Conservation (phyloP, 305 asterid species). For the Rubia balearica region DNA sequence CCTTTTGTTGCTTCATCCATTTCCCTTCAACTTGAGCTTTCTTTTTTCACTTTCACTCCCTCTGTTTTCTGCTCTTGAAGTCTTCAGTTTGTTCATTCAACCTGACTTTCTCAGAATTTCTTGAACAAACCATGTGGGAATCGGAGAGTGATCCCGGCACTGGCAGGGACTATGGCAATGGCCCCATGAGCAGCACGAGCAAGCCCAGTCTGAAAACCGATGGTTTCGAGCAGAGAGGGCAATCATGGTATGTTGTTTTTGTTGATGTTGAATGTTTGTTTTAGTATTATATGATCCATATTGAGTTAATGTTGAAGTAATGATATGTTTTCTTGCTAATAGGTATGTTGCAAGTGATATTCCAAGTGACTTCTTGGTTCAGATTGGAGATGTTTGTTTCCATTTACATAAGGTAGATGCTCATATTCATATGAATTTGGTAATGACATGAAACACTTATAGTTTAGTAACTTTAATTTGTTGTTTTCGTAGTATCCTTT, state of each 20-base stretch:
- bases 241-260: constrained; percentile 48
- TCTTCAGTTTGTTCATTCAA: background rate
- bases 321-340: constrained; percentile 13
- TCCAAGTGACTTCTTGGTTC: constrained; percentile 78
- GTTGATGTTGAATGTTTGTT: too few relatives aligned
- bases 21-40: background rate
- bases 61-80: background rate
- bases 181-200: constrained; percentile 39
- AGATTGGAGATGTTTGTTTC: constrained; percentile 69
- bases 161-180: constrained; percentile 53
- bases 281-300: background rate
- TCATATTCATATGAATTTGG: background rate
- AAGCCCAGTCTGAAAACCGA: constrained; percentile 56
- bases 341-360: constrained; percentile 89
- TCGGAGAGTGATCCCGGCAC: constrained; percentile 59
- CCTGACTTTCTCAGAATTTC: constrained; percentile 17
- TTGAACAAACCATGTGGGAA: constrained; percentile 58
- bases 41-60: background rate
- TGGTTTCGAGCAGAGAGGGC: constrained; percentile 80
- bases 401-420: constrained; percentile 73
- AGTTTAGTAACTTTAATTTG: background rate
- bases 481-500: constrained; percentile 50
- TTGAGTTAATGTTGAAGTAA: background rate
- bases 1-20: constrained; percentile 20
- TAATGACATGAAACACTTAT: background rate